Conservation (phyloP, 768 basidiomycete species). For the Boletus fagicola region DNA sequence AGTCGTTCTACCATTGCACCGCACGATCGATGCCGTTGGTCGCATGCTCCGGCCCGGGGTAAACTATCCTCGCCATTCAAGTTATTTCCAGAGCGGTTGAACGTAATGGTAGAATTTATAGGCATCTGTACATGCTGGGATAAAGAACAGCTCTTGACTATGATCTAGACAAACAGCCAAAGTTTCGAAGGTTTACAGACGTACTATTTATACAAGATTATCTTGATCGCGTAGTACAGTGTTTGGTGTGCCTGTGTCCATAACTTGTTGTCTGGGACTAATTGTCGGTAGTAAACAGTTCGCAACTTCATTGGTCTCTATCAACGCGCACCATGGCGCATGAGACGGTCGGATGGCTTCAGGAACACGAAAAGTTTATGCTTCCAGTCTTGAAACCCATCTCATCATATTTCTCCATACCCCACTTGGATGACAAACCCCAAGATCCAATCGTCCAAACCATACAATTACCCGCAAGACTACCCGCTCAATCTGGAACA, state of each 20-base stretch:
- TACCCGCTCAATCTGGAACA: not conserved
- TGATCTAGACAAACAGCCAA: no score
- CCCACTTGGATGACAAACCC: constrained; percentile 63
- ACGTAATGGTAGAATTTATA: no score
- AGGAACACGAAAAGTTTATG: constrained; percentile 16
- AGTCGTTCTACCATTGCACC: not conserved
- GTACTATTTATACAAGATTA: not conserved
- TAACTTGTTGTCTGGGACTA: not conserved
- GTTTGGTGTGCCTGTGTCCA: not conserved
- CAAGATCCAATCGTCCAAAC: constrained; percentile 76
- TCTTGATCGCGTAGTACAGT: not conserved
- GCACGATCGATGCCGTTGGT: not conserved
- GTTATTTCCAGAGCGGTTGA: no score
- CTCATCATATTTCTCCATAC: constrained; percentile 56
- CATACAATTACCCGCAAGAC: constrained; percentile 38
- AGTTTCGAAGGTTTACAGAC: no score
- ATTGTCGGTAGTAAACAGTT: not conserved
- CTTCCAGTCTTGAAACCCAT: constrained; percentile 39
- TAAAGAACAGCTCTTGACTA: no score
- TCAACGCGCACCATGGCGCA: not conserved
- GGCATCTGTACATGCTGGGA: no score
- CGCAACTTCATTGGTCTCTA: not conserved
- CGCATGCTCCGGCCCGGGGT: no score
- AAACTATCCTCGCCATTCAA: no score
- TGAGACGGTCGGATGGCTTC: constrained; percentile 12